Evolutionary conservation across 768 basidiomycete genomes (phyloP).

Genomic region (Austroboletus eburneus): DNA sequence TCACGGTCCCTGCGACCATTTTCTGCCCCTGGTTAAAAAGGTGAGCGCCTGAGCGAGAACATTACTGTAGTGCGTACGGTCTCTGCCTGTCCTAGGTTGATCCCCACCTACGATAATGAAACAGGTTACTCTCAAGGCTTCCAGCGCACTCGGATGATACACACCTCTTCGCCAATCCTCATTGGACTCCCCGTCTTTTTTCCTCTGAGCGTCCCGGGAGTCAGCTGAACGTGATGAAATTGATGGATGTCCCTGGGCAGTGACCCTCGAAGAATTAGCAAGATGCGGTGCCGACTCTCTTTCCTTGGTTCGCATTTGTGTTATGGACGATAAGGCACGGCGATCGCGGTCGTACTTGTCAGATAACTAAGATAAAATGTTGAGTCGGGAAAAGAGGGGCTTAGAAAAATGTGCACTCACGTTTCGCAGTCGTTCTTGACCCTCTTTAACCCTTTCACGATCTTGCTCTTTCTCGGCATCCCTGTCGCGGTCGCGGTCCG

Average conservation of each 20-base stretch:
- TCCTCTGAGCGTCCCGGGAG: slow-evolving; percentile 55
- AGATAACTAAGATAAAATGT: slow-evolving; percentile 52
- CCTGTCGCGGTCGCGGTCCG: slow-evolving; percentile 51
- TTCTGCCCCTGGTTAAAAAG: slow-evolving; percentile 42
- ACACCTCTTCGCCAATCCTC: slow-evolving; percentile 87
- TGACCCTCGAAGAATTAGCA: slow-evolving; percentile 38
- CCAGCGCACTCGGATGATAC: slow-evolving; percentile 16
- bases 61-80: slow-evolving; percentile 43
- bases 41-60: slow-evolving; percentile 2
- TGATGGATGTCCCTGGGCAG: slow-evolving; percentile 31
- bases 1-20: slow-evolving; percentile 51
- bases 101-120: slow-evolving; percentile 38
- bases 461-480: slow-evolving; percentile 47
- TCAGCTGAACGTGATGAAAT: slow-evolving; percentile 52
- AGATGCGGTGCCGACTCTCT: slow-evolving; percentile 65
- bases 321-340: slow-evolving; percentile 48
- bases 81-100: slow-evolving; percentile 47
- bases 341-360: slow-evolving; percentile 87
- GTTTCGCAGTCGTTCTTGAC: slow-evolving; percentile 73
- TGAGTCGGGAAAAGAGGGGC: background rate
- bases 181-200: slow-evolving; percentile 67
- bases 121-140: background rate
- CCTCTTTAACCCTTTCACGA: slow-evolving; percentile 68
- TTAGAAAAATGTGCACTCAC: slow-evolving; percentile 32
- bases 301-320: slow-evolving; percentile 57